Evolutionary conservation across 352 stramenopile genomes (phyloP).

Genomic region (Blastocystis sp.): DNA sequence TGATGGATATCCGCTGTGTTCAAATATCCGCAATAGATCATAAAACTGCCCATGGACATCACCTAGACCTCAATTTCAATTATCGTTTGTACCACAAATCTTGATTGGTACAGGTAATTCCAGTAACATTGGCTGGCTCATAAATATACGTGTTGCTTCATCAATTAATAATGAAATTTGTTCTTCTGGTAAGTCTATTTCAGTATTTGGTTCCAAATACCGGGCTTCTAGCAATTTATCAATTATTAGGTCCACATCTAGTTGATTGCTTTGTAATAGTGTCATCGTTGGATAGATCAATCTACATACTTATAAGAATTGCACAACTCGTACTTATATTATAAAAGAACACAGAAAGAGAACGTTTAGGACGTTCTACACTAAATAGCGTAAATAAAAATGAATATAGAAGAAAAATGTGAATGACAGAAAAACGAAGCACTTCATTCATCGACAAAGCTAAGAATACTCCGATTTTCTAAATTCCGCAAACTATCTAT

Average conservation of each 20-base stretch:
- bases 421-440: constrained; percentile 25
- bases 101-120: constrained; percentile 96
- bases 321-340: background rate
- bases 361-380: background rate
- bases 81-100: constrained; percentile 77
- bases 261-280: background rate
- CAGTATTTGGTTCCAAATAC: constrained; percentile 72
- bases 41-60: constrained; percentile 96
- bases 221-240: constrained; percentile 73
- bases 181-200: constrained; percentile 86
- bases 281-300: background rate
- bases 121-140: constrained; percentile 92
- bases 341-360: background rate
- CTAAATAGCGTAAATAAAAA: background rate
- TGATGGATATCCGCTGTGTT: constrained; percentile 85
- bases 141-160: constrained; percentile 88
- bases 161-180: constrained; percentile 93
- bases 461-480: background rate
- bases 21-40: constrained; percentile 87
- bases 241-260: constrained; percentile 66
- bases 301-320: background rate
- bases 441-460: background rate
- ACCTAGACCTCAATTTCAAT: constrained; percentile 63
- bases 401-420: background rate
- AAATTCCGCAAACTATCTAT: background rate